Base-by-base conservation (phyloP, 345 rosid species). In the Pseudoturritis turrita region DNA sequence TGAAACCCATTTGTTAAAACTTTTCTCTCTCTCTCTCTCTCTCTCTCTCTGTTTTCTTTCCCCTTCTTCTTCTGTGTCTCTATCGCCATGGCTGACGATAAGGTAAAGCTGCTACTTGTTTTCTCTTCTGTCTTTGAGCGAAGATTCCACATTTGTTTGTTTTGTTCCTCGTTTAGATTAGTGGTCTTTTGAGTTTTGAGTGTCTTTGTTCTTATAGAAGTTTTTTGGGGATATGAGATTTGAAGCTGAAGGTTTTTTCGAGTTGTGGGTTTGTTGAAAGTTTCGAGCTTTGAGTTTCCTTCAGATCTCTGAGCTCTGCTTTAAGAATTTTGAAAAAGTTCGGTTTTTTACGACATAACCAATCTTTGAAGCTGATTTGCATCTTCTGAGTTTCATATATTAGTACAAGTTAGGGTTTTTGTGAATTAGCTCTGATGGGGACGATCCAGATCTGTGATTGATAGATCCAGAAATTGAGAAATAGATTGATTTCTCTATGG, bases 71-170 rank as follows among this genome's bases (percentile, higher is more conserved):
- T 73, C 28, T 51, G 28, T 71, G 19, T 72, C 65, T 65, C 64
- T 40, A 8, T 56, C 76, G 60, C 82, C 82, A 89, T 87, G 96
- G 88, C 91, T 59, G 89, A 89, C 40, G 88, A 89, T 74, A 89
- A 85, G 91, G 96, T 89, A 82, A 39, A 33, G 37, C 37, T 33
- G 50, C 58, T 76, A 33, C 58, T 36, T 9, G 19, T 59, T 49
- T 54, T 6, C 33, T 12, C 37, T 45, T 41, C 31, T 14, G 18
- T 5, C 29, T 60, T 47, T 36, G 14, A 11, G 2, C 1, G 35
- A 17, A 60, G 10, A 33, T 50, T 55, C 58, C 29, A 29, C 69
- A 71, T 62, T 62, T 33, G 37, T 33, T 7, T 33, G 37, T 33
- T 33, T 6, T 33, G 37, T 33, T 33, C 3, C 37, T 33, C 10